A percentile compares a stretch with the other conserved stretches of the same genome.
Evolutionary conservation across 768 basidiomycete species (phyloP).

Genomic region (Leccinellum luteum): DNA sequence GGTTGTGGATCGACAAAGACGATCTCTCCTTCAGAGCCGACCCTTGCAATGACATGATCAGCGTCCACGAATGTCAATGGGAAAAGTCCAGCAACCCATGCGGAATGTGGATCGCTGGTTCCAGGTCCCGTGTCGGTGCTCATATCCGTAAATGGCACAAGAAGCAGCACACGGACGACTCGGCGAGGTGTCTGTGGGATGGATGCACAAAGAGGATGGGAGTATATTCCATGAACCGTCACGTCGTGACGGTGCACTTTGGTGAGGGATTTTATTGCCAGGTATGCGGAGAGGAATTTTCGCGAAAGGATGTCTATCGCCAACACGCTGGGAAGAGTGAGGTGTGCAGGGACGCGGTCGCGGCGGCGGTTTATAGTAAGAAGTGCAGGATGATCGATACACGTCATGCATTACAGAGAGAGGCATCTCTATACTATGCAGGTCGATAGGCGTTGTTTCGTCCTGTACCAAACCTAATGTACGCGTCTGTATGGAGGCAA

Average conservation of each 20-base stretch:
- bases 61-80: conserved; percentile 13
- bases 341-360: neutral
- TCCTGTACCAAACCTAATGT: neutral
- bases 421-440: neutral
- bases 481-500: neutral
- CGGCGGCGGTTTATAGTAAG: neutral
- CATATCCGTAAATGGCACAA: conserved; percentile 12
- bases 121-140: neutral
- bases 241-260: conserved; percentile 6
- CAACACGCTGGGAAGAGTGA: neutral
- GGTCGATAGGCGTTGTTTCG: neutral
- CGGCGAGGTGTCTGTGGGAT: conserved; percentile 1
- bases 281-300: neutral
- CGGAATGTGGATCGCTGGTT: conserved; percentile 11
- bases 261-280: conserved; percentile 5
- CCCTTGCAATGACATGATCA: neutral
- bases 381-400: neutral
- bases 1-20: conserved; percentile 3
- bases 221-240: conserved; percentile 7
- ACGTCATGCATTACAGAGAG: neutral
- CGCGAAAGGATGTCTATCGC: conserved; percentile 8
- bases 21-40: neutral
- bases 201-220: conserved; percentile 2
- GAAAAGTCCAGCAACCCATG: neutral
- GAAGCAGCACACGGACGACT: neutral